Conservation (phyloP, 345 rosid genomes). For the Salix suchowensis region DNA sequence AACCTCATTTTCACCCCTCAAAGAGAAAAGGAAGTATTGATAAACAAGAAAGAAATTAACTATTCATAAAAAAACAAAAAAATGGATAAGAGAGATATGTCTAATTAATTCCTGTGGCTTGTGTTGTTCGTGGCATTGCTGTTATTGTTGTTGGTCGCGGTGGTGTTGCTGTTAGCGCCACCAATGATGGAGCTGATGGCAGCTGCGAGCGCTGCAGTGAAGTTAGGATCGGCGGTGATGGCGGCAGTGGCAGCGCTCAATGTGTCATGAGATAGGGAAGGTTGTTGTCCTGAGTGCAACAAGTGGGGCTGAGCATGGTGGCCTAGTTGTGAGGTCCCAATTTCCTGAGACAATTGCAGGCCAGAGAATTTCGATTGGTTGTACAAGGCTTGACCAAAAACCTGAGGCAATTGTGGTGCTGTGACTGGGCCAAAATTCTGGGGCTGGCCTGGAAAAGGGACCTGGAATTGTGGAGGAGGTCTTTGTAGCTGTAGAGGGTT, state of each 20-base stretch:
- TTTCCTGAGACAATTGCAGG: conserved; percentile 63
- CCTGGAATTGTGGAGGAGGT: conserved; percentile 35
- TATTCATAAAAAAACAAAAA: not conserved
- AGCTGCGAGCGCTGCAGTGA: conserved; percentile 88
- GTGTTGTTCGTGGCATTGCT: conserved; percentile 24
- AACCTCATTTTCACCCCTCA: conserved; percentile 21
- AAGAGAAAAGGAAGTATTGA: not conserved
- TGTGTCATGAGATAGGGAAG: conserved; percentile 36
- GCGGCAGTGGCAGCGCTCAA: conserved; percentile 76
- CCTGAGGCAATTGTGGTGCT: conserved; percentile 44
- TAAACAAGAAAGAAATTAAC: not conserved
- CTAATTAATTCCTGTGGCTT: conserved; percentile 26
- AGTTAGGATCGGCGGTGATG: conserved; percentile 87
- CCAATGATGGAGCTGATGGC: conserved; percentile 83
- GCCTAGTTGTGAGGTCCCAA: conserved; percentile 31
- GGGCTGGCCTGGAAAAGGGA: conserved; percentile 36
- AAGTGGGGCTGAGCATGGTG: conserved; percentile 30
- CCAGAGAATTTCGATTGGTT: conserved; percentile 91
- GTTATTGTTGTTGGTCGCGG: conserved; percentile 8
- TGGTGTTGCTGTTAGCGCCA: conserved; percentile 30
- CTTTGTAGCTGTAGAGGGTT: conserved; percentile 55
- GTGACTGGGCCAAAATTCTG: conserved; percentile 31
- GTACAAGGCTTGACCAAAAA: conserved; percentile 61
- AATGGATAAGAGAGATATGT: not conserved
- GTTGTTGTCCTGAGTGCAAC: conserved; percentile 17